These are phyloP conservation scores for Hydrangea macrophylla DNA, from an alignment of 148 eudicot genomes.

Conservation along the genomic window DNA sequence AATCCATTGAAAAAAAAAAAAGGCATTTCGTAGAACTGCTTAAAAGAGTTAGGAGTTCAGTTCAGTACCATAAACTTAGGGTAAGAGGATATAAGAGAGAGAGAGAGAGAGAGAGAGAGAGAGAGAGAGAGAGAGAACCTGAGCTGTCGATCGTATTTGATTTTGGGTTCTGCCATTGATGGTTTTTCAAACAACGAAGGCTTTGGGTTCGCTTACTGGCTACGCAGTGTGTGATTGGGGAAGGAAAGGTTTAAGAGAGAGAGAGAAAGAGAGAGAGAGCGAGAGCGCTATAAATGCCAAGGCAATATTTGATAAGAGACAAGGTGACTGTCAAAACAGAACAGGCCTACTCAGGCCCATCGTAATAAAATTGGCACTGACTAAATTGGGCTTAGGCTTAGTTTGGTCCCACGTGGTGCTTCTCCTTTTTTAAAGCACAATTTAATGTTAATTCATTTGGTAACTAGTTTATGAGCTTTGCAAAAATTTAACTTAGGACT, in stretches of 20 bases:
- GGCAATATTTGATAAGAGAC: background rate
- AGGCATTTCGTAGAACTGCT: background rate
- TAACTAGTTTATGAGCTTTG: too few species aligned
- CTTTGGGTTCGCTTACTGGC: conserved; percentile 5
- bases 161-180: conserved; percentile 84
- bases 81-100: background rate
- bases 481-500: too few species aligned
- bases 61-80: background rate
- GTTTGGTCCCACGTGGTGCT: too few species aligned
- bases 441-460: too few species aligned
- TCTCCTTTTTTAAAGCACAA: too few species aligned
- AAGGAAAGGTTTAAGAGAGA: background rate
- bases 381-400: too few species aligned
- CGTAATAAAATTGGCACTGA: too few species aligned
- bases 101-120: conserved; percentile 1
- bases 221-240: conserved; percentile 1
- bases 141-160: conserved; percentile 95
- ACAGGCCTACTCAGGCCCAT: too few species aligned
- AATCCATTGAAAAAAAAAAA: background rate
- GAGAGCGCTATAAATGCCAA: too few species aligned
- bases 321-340: background rate
- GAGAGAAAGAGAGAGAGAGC: background rate
- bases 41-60: background rate
- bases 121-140: conserved; percentile 34
- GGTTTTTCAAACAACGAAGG: conserved; percentile 9